These are phyloP conservation scores for Galeopsis tetrahit DNA, from an alignment of 257 asterid genomes.

Conservation along the genomic window DNA sequence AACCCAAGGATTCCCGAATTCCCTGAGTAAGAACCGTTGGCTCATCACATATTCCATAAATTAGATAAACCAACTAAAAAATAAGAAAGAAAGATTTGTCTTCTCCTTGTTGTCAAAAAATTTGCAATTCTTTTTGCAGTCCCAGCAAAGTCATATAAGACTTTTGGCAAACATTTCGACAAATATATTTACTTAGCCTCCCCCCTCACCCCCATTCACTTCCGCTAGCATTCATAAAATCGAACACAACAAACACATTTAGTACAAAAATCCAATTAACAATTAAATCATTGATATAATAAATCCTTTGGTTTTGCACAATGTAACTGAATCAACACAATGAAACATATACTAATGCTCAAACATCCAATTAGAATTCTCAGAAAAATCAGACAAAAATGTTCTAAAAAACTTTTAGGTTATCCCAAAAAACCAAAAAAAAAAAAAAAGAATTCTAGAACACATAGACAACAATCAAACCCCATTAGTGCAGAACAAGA, in stretches of 20 bases:
- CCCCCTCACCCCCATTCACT: not conserved
- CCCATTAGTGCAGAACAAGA: not conserved
- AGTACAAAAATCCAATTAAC: not conserved
- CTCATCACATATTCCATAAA: no score
- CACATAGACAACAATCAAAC: not conserved
- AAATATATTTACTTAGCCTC: not conserved
- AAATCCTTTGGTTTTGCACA: not conserved
- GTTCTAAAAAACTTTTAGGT: not conserved
- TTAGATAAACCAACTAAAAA: no score
- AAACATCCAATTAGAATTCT: not conserved
- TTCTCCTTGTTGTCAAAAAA: no score
- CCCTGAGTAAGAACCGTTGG: no score
- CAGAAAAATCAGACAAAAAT: not conserved
- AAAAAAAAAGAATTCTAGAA: not conserved
- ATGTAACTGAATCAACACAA: not conserved
- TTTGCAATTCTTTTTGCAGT: no score
- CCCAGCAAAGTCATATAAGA: no score
- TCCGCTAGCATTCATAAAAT: conserved; percentile 1
- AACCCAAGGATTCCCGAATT: no score
- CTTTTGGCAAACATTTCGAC: no score
- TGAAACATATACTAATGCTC: not conserved
- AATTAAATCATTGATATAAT: not conserved
- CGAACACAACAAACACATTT: not conserved
- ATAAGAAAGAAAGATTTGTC: no score
- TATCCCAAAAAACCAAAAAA: not conserved